phyloP scores from a whole-genome alignment of 768 basidiomycete genomes.

The Kwoniella heveanensis region DNA sequence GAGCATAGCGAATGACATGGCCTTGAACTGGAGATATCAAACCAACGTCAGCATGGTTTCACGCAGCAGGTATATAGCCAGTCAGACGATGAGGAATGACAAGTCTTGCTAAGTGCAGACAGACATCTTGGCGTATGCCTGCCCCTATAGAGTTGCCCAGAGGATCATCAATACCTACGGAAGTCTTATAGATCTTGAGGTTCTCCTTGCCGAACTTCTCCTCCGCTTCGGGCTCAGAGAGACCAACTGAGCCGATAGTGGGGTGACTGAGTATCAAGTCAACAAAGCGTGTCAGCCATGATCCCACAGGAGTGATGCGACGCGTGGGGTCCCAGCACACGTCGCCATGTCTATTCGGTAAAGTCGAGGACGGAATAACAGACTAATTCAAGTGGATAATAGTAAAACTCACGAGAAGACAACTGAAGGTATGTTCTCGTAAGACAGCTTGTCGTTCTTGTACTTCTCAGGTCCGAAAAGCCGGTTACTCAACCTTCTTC shows the following conservation, averaged over 20 bases:
- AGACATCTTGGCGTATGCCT: no score
- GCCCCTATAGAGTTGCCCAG: no score
- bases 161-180: conserved; percentile 54
- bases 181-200: conserved; percentile 82
- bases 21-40: conserved; percentile 55
- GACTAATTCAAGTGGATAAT: not conserved
- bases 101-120: no score
- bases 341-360: no score
- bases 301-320: not conserved
- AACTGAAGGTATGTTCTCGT: conserved; percentile 88
- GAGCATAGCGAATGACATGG: conserved; percentile 90
- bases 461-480: conserved; percentile 83
- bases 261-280: conserved; percentile 68
- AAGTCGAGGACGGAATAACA: not conserved
- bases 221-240: conserved; percentile 88
- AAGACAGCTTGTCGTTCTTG: conserved; percentile 83
- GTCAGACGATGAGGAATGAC: not conserved
- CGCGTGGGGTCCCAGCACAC: no score
- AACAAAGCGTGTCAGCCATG: not conserved
- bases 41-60: no score
- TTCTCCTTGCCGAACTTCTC: conserved; percentile 78
- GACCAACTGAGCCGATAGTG: conserved; percentile 89
- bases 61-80: no score
- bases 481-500: conserved; percentile 81
- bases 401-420: conserved; percentile 79